These are phyloP conservation scores for Tuber microsphaerosporum DNA, from an alignment of 495 filamentous ascomycete species.

Conservation along the genomic window DNA sequence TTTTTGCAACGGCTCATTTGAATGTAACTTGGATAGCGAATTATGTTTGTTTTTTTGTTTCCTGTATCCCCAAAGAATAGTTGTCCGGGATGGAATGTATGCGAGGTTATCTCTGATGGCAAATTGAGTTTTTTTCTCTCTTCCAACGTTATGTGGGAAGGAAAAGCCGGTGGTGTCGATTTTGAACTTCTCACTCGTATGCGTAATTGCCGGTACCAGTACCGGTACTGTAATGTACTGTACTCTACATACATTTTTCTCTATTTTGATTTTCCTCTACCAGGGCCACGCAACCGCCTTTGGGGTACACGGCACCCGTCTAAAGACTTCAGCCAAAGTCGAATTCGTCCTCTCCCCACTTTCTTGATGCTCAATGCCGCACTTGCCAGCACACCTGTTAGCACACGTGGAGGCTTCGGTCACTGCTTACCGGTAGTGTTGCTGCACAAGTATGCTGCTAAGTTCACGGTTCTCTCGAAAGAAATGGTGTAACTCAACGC, in stretches of 20 bases:
- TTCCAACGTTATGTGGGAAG: neutral
- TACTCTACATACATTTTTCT: neutral
- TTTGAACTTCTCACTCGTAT: neutral
- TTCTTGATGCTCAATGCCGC: conserved; percentile 4
- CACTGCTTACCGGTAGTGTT: neutral
- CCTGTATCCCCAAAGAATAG: neutral
- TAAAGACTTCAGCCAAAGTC: conserved; percentile 35
- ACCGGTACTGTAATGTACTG: no score
- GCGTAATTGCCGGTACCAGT: neutral
- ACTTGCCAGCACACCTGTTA: conserved; percentile 33
- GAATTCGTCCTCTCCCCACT: neutral
- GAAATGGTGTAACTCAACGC: conserved; percentile 25
- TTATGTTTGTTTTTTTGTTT: neutral
- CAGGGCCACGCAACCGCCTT: neutral
- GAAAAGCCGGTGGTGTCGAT: neutral
- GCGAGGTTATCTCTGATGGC: conserved; percentile 3
- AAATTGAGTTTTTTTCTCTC: neutral
- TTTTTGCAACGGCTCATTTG: neutral
- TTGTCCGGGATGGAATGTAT: neutral
- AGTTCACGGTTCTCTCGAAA: neutral
- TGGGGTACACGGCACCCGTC: conserved; percentile 16
- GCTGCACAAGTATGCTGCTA: neutral
- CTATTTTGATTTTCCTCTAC: neutral
- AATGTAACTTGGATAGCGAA: neutral
- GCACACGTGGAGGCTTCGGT: conserved; percentile 20